A percentile compares a stretch with the other conserved stretches of the same genome.
These are phyloP conservation scores for Oidiodendron maius DNA, from an alignment of 495 filamentous ascomycete genomes.

Conservation along the genomic window DNA sequence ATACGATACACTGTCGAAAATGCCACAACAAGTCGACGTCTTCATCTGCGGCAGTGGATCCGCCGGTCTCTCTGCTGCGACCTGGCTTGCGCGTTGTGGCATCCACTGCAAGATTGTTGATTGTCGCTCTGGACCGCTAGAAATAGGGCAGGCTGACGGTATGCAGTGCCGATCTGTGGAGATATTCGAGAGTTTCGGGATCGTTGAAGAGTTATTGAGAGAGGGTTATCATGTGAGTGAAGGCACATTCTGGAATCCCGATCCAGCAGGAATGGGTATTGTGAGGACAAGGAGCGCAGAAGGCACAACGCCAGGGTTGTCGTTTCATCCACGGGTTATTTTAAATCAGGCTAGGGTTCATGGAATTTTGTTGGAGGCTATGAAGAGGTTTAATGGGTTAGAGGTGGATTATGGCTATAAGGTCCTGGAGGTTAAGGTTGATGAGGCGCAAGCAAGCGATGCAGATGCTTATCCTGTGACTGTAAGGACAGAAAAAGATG, in stretches of 20 bases:
- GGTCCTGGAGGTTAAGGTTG: constrained; percentile 49
- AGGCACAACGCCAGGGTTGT: constrained; percentile 59
- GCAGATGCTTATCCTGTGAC: constrained; percentile 44
- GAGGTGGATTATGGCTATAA: constrained; percentile 57
- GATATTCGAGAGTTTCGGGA: constrained; percentile 72
- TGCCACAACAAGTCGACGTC: constrained; percentile 37
- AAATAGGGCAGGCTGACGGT: constrained; percentile 74
- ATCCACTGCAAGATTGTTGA: constrained; percentile 61
- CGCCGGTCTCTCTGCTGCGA: constrained; percentile 61
- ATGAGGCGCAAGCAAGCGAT: constrained; percentile 33
- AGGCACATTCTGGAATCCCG: constrained; percentile 52
- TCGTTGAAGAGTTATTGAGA: constrained; percentile 61
- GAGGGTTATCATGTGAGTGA: constrained; percentile 69
- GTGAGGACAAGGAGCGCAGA: constrained; percentile 45
- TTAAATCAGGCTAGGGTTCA: constrained; percentile 73
- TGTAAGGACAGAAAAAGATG: constrained; percentile 46
- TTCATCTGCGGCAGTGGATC: constrained; percentile 64
- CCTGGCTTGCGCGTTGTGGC: constrained; percentile 58
- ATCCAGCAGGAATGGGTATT: constrained; percentile 32
- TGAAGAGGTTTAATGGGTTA: constrained; percentile 36
- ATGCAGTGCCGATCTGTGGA: constrained; percentile 77
- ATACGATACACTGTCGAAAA: no score
- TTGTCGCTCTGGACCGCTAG: constrained; percentile 50
- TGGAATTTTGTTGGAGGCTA: constrained; percentile 49
- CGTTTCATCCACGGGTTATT: constrained; percentile 68